Conservation (phyloP, 1,284 basidiomycete species). For the Malassezia sp. region DNA sequence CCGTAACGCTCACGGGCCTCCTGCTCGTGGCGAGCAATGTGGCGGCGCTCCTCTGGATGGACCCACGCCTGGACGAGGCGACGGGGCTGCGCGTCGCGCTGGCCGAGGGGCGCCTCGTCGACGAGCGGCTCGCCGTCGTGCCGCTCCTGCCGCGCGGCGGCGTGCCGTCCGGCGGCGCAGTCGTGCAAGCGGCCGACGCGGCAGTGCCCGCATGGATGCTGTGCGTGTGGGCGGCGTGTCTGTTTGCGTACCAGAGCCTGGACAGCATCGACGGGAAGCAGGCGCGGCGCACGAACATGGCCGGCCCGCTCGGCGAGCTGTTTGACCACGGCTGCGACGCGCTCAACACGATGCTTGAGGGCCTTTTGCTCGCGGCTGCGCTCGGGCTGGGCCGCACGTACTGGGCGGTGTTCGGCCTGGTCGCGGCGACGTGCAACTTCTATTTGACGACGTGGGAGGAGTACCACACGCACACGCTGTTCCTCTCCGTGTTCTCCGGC, state of each 20-base stretch:
- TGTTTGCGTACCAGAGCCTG: conserved; percentile 84
- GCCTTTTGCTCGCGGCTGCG: conserved; percentile 25
- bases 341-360: conserved; percentile 66
- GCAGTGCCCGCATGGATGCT: conserved; percentile 31
- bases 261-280: conserved; percentile 90
- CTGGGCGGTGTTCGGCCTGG: conserved; percentile 84
- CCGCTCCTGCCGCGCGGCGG: conserved; percentile 25
- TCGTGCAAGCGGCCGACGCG: conserved; percentile 7
- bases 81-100: conserved; percentile 24
- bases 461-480: conserved; percentile 66
- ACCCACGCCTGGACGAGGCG: conserved; percentile 26
- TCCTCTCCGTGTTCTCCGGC: conserved; percentile 69
- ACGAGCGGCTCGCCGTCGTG: conserved; percentile 22
- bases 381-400: conserved; percentile 83
- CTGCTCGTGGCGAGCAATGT: conserved; percentile 74
- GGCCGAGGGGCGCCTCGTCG: conserved; percentile 14
- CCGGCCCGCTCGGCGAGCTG: conserved; percentile 86
- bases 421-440: conserved; percentile 80
- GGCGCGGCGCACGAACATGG: conserved; percentile 85
- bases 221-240: conserved; percentile 62
- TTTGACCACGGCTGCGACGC: conserved; percentile 85
- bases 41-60: conserved; percentile 56
- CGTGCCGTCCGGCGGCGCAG: conserved; percentile 20
- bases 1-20: conserved; percentile 56
- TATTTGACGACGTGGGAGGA: conserved; percentile 96